Evolutionary conservation across 2,329 filamentous ascomycete species (phyloP), one percentile per base, ranked within the genome.

Genomic region (Myriosclerotinia curreyana): DNA sequence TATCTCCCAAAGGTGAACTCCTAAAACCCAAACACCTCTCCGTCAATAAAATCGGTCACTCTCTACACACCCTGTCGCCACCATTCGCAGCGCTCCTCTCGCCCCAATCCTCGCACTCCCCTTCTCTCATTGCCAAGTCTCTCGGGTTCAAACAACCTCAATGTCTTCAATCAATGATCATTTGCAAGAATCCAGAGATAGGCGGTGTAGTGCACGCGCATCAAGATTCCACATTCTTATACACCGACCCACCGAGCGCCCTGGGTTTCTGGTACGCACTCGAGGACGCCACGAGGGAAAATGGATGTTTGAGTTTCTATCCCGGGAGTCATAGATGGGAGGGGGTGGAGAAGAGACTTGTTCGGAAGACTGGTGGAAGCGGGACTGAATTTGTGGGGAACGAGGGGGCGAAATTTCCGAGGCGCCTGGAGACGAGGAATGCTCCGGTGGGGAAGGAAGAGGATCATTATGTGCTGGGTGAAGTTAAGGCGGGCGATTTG

Each of bases 221-320:
- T 76, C 93, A 96, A 78, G 94, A 98, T 77, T 91, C 86, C 69
- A 93, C 92, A 0, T 99, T 98, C 71, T 71, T 99, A 67, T 98
- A 96, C 76, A 98, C 95, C 1, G 80, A 92, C 69, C 89, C 91
- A 46, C 94, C 94, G 0, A 90, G 86, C 48, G 95, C 95, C 0
- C 90, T 98, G 2, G 95, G 95, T 0, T 98, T 94, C 79, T 99
- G 95, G 95, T 96, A 97, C 76, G 95, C 95, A 15, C 83, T 99
- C 48, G 93, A 99, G 79, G 94, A 98, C 76, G 91, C 92, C 28
- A 94, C 90, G 9, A 79, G 82, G 0, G 86, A 88, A 75, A 99
- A 99, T 76, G 95, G 92, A 1, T 96, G 93, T 72, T 76, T 99
- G 73, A 91, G 88, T 68, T 96, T 98, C 77, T 83, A 92, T 69